Base-by-base conservation (phyloP, 441 rosid genomes). In the Aleurites moluccanus region DNA sequence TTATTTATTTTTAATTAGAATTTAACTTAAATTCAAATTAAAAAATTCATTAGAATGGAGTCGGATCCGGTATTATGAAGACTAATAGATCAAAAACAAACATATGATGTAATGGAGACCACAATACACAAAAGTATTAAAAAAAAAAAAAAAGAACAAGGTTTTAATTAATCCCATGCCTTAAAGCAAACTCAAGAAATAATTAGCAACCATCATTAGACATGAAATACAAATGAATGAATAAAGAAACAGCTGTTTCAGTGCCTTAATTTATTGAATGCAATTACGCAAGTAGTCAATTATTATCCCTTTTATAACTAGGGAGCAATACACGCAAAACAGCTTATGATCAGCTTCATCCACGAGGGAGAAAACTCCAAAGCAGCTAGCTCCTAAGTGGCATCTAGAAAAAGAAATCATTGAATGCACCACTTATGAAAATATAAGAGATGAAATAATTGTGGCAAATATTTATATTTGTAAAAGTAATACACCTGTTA, bases 71-170 rank as follows among this genome's bases (percentile, higher is more conserved):
- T n/a, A n/a, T n/a, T n/a, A n/a, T n/a, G 40, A 38, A 6, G 9
- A 38, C 6, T 9, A 38, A 38, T 38, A 38, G 40, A 38, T 6
- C 40, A 38, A 38, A 38, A 38, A 38, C 40, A 6, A 38, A 38
- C 40, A 38, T 0, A 38, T 38, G 40, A 38, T 38, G 23, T 52
- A 18, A 18, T 52, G 1, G 21, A 52, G 21, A 9, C n/a, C 20
- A 82, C 76, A 79, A 67, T 5, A 80, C 76, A 79, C 64, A 78
- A 78, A 70, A 73, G 73, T 50, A 64, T 73, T 64, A 74, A 59
- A 81, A 38, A 61, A 42, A 50, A 25, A 15, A 30, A 65, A 68
- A 15, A 6, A 53, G 11, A 8, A 35, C 30, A 40, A 61, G 45
- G 35, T 7, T 23, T 47, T 25, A 63, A 55, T 64, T 69, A 6